Percentiles rank a stretch among this genome's conserved stretches.
Conservation (phyloP, 2,329 filamentous ascomycete genomes). For the Fusarium anguioides region DNA sequence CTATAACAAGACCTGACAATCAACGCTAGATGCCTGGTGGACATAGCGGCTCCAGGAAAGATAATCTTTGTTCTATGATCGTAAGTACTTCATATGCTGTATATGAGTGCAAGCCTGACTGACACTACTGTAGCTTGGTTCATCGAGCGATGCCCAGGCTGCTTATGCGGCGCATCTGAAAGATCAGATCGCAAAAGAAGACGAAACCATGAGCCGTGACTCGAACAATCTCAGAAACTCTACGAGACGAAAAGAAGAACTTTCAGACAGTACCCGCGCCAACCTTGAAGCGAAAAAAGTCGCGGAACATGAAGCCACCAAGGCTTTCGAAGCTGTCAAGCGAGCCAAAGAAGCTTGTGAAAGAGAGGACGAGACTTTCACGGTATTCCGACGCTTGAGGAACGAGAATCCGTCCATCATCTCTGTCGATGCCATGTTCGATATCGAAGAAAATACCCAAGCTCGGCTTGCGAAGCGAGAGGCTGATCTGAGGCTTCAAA, state of each 20-base stretch:
- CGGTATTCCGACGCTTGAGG: background rate
- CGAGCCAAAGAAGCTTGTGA: background rate
- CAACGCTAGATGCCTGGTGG: background rate
- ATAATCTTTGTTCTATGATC: background rate
- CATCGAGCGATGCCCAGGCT: background rate
- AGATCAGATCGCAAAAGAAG: background rate
- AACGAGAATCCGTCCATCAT: background rate
- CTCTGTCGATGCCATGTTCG: background rate
- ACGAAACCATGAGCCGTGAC: background rate
- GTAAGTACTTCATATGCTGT: background rate
- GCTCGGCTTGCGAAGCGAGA: background rate
- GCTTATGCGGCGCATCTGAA: background rate
- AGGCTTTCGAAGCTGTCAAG: accelerated
- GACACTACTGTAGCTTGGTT: background rate
- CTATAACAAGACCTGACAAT: background rate
- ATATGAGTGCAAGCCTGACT: background rate
- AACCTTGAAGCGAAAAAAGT: background rate
- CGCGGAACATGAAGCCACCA: background rate
- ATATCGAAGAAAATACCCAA: background rate
- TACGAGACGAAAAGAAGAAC: background rate
- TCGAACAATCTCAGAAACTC: background rate
- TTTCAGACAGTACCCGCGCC: background rate
- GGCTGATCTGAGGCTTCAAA: accelerated
- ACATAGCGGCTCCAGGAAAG: accelerated
- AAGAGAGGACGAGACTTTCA: background rate